Base-by-base conservation (phyloP, 768 basidiomycete species). In the Coprinopsis marcescibilis region DNA sequence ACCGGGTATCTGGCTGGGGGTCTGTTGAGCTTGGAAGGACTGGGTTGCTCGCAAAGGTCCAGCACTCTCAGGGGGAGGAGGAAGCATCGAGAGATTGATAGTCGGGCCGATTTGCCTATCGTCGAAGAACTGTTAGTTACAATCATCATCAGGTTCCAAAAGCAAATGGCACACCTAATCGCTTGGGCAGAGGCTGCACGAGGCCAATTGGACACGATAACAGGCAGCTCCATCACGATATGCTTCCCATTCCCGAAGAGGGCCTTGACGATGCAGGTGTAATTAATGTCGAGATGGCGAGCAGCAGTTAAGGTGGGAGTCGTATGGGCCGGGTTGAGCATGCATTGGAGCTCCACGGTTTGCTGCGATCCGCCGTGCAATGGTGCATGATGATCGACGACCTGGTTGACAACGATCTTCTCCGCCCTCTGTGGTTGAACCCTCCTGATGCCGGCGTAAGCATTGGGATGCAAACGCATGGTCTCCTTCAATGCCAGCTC, bases 191-290 rank as follows among this genome's bases (percentile, higher is more conserved):
- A 89, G 6, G 86, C 82, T 35, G 68, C 68, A 57, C 89, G 89
- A 50, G 85, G 85, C 89, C 89, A 91, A 55, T 90, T 90, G 3
- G 89, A 89, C 27, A 92, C 71, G 36, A 88, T 81, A 14, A 91
- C 75, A 14, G 89, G 89, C 21, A 92, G 65, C 23, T 89, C 85
- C 71, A 89, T 77, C 15, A 74, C 67, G 12, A 90, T 57, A 26
- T 79, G 77, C 39, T 76, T 67, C 4, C 80, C 80, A 3, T 77
- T 76, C 30, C 83, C 87, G 66, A 89, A 76, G 40, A 87, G 72
- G 1, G 89, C 90, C 62, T 81, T 88, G 45, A 92, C 82, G 26
- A 71, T 72, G 34, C 94, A 68, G 39, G 77, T 73, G 63, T 94
- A 95, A 0, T 78, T 84, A 38, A 95, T 83, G 57, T 94, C 90